Evolutionary conservation across 495 filamentous ascomycete genomes (phyloP).

Genomic region (Tirmania nivea): DNA sequence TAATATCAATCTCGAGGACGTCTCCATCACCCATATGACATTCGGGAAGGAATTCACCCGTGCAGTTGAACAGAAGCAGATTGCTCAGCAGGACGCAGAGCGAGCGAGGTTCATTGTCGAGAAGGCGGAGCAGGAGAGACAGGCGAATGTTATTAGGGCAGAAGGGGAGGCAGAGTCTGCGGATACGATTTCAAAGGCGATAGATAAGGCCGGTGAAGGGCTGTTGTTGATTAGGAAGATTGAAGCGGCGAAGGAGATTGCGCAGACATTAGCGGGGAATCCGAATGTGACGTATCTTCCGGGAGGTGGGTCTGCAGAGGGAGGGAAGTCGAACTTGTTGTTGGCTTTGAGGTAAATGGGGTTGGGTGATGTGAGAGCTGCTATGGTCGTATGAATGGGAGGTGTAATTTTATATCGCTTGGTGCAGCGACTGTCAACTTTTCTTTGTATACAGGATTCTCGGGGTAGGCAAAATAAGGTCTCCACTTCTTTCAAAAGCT

Average conservation of each 20-base stretch:
- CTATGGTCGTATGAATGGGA: too few relatives aligned
- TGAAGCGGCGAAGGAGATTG: slow-evolving; percentile 92
- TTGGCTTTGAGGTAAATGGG: neutral
- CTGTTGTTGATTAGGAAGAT: slow-evolving; percentile 90
- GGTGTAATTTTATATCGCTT: too few relatives aligned
- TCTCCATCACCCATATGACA: slow-evolving; percentile 99
- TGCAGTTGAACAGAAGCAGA: slow-evolving; percentile 99
- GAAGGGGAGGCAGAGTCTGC: slow-evolving; percentile 95
- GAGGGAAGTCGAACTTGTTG: slow-evolving; percentile 32
- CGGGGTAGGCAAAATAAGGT: too few relatives aligned
- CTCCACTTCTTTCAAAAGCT: too few relatives aligned
- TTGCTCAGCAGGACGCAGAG: slow-evolving; percentile 97
- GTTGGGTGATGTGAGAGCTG: too few relatives aligned
- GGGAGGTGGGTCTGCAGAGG: slow-evolving; percentile 40
- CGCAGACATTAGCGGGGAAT: slow-evolving; percentile 66
- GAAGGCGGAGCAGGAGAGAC: slow-evolving; percentile 94
- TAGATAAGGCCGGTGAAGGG: slow-evolving; percentile 79
- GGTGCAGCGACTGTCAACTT: too few relatives aligned
- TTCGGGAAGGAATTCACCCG: slow-evolving; percentile 98
- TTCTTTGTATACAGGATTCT: too few relatives aligned
- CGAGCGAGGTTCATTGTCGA: slow-evolving; percentile 94
- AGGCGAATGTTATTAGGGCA: slow-evolving; percentile 92
- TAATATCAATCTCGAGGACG: slow-evolving; percentile 97
- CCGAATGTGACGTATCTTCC: slow-evolving; percentile 94
- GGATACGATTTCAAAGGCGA: slow-evolving; percentile 78